Evolutionary conservation across 805 yeast genomes (phyloP), one percentile per base, ranked within the genome.

Genomic region (Starmerella cellae): DNA sequence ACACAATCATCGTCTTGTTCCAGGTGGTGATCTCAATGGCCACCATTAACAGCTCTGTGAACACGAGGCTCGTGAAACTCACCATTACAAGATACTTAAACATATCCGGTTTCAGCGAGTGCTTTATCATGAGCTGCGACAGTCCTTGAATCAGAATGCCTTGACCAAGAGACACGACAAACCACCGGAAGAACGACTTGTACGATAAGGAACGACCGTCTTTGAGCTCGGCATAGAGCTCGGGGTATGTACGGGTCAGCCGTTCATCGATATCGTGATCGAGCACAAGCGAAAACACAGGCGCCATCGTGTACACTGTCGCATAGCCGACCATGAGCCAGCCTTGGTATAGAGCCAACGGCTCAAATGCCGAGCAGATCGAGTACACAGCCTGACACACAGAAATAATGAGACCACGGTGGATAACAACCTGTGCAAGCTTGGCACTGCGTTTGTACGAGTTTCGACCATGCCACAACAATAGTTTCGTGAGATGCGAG

Each of bases 251-350:
- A 44, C 79, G 78, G 2, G 95, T 93, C 49, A 91, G 71, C 40
- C 77, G 79, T 58, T 85, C 95, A 54, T 78, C 85, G 37, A 91
- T 87, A 59, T 91, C 99, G 42, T 78, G 75, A 59, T 91, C 97
- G 37, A 84, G 69, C 0, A 93, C 95, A 51, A 91, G 64, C 0
- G 95, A 82, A 55, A 91, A 91, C 2, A 91, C 97, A 0, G 99
- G 99, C 43, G 88, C 85, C 99, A 91, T 91, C 0, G 99, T 91
- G 61, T 91, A 91, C 41, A 84, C 71, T 0, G 99, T 91, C 2
- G 97, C 94, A 62, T 91, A 91, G 2, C 98, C 99, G 35, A 91
- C 98, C 96, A 91, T 85, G 37, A 91, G 68, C 79, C 94, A 88
- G 2, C 99, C 99, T 59, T 91, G 88, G 58, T 82, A 84, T 41